phyloP scores from a whole-genome alignment of 768 basidiomycete genomes.

The Austroboletus festivus region DNA sequence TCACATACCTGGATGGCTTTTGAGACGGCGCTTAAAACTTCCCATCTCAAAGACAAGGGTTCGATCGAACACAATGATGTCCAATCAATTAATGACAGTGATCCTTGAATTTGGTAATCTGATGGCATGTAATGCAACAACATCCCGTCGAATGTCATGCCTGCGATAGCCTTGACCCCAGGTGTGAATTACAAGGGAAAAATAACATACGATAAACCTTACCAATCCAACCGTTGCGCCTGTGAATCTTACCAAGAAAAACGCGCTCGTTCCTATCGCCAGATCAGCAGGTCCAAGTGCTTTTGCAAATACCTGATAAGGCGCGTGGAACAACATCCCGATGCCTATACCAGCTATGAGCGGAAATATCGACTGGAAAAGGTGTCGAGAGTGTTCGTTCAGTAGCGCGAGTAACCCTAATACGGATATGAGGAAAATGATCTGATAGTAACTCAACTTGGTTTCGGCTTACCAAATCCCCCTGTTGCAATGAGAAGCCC shows the following conservation, averaged over 20 bases:
- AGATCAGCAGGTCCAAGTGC: constrained; percentile 63
- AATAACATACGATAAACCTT: constrained; percentile 26
- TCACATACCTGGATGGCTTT: constrained; percentile 57
- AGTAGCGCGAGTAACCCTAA: constrained; percentile 68
- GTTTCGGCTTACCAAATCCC: constrained; percentile 61
- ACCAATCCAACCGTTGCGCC: constrained; percentile 82
- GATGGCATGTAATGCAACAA: constrained; percentile 48
- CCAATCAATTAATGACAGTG: constrained; percentile 53
- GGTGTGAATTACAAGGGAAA: constrained; percentile 15
- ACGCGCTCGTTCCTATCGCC: constrained; percentile 79
- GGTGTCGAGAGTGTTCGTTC: constrained; percentile 45
- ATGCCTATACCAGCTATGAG: constrained; percentile 73
- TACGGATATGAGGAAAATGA: constrained; percentile 11
- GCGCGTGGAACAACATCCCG: constrained; percentile 83
- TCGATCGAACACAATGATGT: constrained; percentile 45
- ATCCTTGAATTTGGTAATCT: constrained; percentile 39
- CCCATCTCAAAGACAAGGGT: constrained; percentile 42
- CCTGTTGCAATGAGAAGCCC: constrained; percentile 65
- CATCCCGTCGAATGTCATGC: constrained; percentile 64
- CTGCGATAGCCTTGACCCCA: constrained; percentile 61
- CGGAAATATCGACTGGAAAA: constrained; percentile 54
- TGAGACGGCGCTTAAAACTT: constrained; percentile 53
- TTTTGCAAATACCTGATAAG: constrained; percentile 74
- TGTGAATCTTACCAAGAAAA: constrained; percentile 84
- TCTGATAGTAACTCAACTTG: background rate